Percentiles rank a stretch among this genome's conserved stretches.
phyloP scores from a whole-genome alignment of 768 basidiomycete species.

The Suillus sp. region DNA sequence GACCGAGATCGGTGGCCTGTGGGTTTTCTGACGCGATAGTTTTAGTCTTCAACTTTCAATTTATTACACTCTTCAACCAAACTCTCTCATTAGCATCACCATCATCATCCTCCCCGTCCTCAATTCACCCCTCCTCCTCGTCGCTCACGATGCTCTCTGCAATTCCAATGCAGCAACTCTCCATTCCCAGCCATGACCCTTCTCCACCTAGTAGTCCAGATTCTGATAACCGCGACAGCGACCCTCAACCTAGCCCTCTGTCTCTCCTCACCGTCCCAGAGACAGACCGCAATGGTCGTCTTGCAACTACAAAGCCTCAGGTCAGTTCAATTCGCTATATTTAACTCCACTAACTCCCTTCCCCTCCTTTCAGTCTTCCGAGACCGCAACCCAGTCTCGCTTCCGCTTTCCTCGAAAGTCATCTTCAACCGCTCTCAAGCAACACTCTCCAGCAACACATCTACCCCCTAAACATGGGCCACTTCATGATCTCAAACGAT shows the following conservation, averaged over 20 bases:
- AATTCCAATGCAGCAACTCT: slow-evolving; percentile 38
- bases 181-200: slow-evolving; percentile 11
- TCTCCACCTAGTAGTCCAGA: slow-evolving; percentile 4
- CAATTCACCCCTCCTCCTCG: not conserved
- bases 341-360: slow-evolving; percentile 17
- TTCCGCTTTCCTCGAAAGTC: slow-evolving; percentile 30
- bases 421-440: slow-evolving; percentile 25
- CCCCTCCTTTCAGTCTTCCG: slow-evolving; percentile 1
- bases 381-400: slow-evolving; percentile 21
- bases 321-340: not conserved
- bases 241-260: not conserved
- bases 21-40: slow-evolving; percentile 2
- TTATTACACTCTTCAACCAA: not conserved
- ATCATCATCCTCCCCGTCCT: slow-evolving; percentile 13
- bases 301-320: slow-evolving; percentile 5
- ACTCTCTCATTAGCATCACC: not conserved
- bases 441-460: slow-evolving; percentile 14
- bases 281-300: slow-evolving; percentile 15
- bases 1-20: slow-evolving; percentile 10
- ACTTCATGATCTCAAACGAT: slow-evolving; percentile 91
- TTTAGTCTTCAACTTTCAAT: slow-evolving; percentile 11
- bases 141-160: slow-evolving; percentile 37
- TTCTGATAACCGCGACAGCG: not conserved
- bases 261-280: slow-evolving; percentile 11
- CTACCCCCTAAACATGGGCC: slow-evolving; percentile 56